These are phyloP conservation scores for Rhizopogon vulgaris DNA, from an alignment of 768 basidiomycete species.

Conservation along the genomic window DNA sequence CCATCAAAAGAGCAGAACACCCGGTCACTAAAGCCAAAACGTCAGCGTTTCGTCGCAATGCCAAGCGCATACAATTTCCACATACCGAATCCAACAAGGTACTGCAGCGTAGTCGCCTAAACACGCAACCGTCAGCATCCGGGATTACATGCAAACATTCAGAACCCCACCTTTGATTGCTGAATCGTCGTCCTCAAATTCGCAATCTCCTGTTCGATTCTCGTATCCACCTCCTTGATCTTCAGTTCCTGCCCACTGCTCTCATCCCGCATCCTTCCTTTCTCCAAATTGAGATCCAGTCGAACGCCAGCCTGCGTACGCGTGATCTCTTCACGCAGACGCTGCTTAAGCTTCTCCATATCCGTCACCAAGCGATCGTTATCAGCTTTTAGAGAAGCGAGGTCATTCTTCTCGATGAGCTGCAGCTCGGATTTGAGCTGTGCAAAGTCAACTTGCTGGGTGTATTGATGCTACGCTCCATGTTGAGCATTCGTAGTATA, in stretches of 20 bases:
- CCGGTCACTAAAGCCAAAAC: slow-evolving; percentile 59
- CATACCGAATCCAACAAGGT: slow-evolving; percentile 82
- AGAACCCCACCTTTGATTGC: slow-evolving; percentile 66
- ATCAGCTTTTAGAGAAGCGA: slow-evolving; percentile 92
- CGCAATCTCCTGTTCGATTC: slow-evolving; percentile 95
- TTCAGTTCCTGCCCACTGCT: slow-evolving; percentile 87
- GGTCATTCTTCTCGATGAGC: slow-evolving; percentile 94
- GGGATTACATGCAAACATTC: not conserved
- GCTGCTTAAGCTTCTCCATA: slow-evolving; percentile 92
- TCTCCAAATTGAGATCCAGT: slow-evolving; percentile 93
- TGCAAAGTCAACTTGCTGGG: slow-evolving; percentile 95
- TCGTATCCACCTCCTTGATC: slow-evolving; percentile 95
- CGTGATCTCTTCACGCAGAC: slow-evolving; percentile 85
- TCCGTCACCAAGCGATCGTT: slow-evolving; percentile 90
- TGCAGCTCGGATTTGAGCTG: slow-evolving; percentile 95
- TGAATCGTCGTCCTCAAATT: slow-evolving; percentile 78
- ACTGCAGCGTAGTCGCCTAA: slow-evolving; percentile 81
- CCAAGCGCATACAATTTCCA: slow-evolving; percentile 7
- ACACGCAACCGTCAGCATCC: not conserved
- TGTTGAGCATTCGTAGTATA: too few relatives aligned
- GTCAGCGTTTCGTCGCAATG: slow-evolving; percentile 4
- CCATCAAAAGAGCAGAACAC: slow-evolving; percentile 81
- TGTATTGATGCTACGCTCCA: slow-evolving; percentile 91
- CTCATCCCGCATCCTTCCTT: slow-evolving; percentile 93
- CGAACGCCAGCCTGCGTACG: slow-evolving; percentile 91